These are phyloP conservation scores for Suillus cothurnatus DNA, from an alignment of 768 basidiomycete species.

Conservation along the genomic window DNA sequence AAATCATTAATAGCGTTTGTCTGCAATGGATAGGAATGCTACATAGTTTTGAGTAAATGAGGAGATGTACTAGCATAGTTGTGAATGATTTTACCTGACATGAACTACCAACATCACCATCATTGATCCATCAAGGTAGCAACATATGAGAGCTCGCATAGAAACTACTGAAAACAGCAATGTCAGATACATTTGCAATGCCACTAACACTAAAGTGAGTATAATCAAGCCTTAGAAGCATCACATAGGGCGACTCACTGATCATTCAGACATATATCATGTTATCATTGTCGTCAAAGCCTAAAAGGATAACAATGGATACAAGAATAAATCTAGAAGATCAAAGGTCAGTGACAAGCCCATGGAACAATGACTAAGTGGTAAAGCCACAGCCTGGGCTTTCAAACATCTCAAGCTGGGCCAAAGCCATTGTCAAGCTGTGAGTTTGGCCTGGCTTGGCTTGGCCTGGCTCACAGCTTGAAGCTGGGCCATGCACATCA, in stretches of 20 bases:
- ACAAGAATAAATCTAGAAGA: slow-evolving; percentile 1
- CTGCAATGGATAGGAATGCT: neutral
- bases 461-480: too few relatives aligned
- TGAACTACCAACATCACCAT: neutral
- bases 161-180: neutral
- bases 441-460: neutral
- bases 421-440: neutral
- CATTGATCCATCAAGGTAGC: neutral
- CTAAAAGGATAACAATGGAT: neutral
- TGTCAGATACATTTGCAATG: neutral
- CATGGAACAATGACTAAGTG: neutral
- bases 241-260: neutral
- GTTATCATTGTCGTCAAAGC: neutral
- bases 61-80: neutral
- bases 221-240: too few relatives aligned
- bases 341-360: neutral
- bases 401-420: neutral
- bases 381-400: neutral
- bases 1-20: neutral
- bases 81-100: neutral
- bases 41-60: neutral
- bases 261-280: neutral
- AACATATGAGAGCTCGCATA: neutral
- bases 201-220: too few relatives aligned
- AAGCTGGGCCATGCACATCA: too few relatives aligned